A percentile compares a stretch with the other conserved stretches of the same genome.
phyloP scores from a whole-genome alignment of 768 basidiomycete species.

The Sistotremastrum suecicum region DNA sequence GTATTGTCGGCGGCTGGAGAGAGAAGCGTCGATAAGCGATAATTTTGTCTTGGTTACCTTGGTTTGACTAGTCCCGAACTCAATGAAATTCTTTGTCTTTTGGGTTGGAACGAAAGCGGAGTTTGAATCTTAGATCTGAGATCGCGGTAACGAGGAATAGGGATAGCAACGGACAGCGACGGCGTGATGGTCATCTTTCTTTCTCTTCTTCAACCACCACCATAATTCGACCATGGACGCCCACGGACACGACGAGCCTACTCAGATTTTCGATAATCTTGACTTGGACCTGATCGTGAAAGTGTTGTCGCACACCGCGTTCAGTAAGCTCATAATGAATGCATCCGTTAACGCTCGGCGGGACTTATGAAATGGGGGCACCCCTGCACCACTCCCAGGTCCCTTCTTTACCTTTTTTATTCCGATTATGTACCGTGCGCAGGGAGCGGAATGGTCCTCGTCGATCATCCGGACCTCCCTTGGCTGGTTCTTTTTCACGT shows the following conservation, averaged over 20 bases:
- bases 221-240: slow-evolving; percentile 8
- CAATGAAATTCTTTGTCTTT: too few relatives aligned
- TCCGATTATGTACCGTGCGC: slow-evolving; percentile 65
- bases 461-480: slow-evolving; percentile 36
- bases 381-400: slow-evolving; percentile 25
- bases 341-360: slow-evolving; percentile 1
- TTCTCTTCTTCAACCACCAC: background rate
- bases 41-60: too few relatives aligned
- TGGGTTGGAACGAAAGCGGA: too few relatives aligned
- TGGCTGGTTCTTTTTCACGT: slow-evolving; percentile 44
- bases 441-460: slow-evolving; percentile 36
- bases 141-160: too few relatives aligned
- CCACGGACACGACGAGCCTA: slow-evolving; percentile 19
- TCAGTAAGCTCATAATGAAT: slow-evolving; percentile 40
- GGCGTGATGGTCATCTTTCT: background rate
- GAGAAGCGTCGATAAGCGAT: too few relatives aligned
- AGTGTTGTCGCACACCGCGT: slow-evolving; percentile 61
- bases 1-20: too few relatives aligned
- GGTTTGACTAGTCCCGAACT: too few relatives aligned
- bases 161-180: background rate
- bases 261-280: slow-evolving; percentile 51
- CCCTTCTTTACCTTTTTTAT: slow-evolving; percentile 77
- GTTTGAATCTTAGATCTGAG: too few relatives aligned
- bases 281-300: slow-evolving; percentile 71
- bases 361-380: slow-evolving; percentile 2